Evolutionary conservation across 352 stramenopile genomes (phyloP).

Genomic region (Phytophthora tubulina): DNA sequence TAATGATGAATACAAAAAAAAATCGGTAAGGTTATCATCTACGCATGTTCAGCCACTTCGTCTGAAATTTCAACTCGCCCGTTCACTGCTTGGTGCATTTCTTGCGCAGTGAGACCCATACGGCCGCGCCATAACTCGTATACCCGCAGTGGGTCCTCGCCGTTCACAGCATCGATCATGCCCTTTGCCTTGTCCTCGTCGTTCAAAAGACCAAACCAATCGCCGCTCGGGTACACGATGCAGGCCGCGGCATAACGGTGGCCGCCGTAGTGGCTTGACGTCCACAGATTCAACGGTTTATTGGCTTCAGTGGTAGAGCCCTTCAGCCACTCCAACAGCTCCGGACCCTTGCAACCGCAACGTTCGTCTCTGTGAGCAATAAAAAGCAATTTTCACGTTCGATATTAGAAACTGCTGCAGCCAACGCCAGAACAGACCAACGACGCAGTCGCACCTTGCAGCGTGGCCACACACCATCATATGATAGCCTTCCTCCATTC

Average conservation of each 20-base stretch:
- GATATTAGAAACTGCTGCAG: constrained; percentile 11
- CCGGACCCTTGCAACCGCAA: constrained; percentile 76
- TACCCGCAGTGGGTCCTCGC: constrained; percentile 55
- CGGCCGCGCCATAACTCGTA: constrained; percentile 72
- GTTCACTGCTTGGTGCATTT: constrained; percentile 62
- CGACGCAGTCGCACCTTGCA: constrained; percentile 23
- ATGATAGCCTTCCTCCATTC: constrained; percentile 56
- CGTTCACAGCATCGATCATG: constrained; percentile 54
- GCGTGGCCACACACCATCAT: constrained; percentile 79
- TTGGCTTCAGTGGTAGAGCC: constrained; percentile 38
- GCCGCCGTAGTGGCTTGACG: constrained; percentile 76
- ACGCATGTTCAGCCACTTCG: constrained; percentile 33
- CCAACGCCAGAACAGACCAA: too few species aligned
- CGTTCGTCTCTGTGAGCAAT: constrained; percentile 60
- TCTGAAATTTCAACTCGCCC: constrained; percentile 22
- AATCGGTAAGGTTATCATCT: background rate
- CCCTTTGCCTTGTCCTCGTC: constrained; percentile 52
- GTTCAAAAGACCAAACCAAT: constrained; percentile 85
- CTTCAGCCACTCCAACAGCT: constrained; percentile 73
- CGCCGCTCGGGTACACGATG: constrained; percentile 77
- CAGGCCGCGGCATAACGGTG: constrained; percentile 78
- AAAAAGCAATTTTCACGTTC: background rate
- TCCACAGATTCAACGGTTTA: constrained; percentile 64
- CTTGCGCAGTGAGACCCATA: constrained; percentile 56
- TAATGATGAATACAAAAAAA: constrained; percentile 4